Percentiles rank a stretch among this genome's conserved stretches.
These are phyloP conservation scores for Lentinula edodes DNA, from an alignment of 768 basidiomycete species.

Conservation along the genomic window DNA sequence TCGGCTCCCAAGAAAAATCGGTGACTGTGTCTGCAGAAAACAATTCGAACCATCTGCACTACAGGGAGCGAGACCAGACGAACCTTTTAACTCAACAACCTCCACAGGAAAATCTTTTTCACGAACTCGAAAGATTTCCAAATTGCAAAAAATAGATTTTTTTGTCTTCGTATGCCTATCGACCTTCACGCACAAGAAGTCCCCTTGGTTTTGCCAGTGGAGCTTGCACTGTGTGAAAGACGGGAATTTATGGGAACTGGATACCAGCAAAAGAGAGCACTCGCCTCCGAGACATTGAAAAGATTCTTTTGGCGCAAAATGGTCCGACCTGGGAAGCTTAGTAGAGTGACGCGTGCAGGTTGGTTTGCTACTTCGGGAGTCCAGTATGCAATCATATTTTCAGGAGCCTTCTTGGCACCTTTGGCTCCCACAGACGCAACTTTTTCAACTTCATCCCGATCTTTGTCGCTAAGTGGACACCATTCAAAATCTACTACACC, in stretches of 20 bases:
- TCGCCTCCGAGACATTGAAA: constrained; percentile 94
- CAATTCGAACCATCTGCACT: not conserved
- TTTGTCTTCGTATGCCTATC: constrained; percentile 98
- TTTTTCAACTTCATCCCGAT: constrained; percentile 66
- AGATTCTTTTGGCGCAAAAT: constrained; percentile 92
- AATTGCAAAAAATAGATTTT: constrained; percentile 96
- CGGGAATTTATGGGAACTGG: constrained; percentile 1
- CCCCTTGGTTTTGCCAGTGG: constrained; percentile 97
- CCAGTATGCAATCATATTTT: constrained; percentile 97
- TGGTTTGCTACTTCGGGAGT: constrained; percentile 95
- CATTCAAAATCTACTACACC: constrained; percentile 98
- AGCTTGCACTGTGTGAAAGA: constrained; percentile 74
- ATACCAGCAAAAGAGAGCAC: constrained; percentile 19
- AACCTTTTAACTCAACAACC: constrained; percentile 95
- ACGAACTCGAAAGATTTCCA: constrained; percentile 95
- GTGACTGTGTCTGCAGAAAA: constrained; percentile 72
- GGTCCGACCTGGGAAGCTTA: constrained; percentile 80
- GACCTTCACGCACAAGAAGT: constrained; percentile 98
- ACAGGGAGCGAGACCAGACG: not conserved
- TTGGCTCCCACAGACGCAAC: constrained; percentile 32
- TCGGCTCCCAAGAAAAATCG: constrained; percentile 99
- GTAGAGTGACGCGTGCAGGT: constrained; percentile 92
- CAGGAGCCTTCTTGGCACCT: constrained; percentile 57
- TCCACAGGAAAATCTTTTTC: constrained; percentile 98
- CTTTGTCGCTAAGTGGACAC: constrained; percentile 91